Conservation (phyloP, 208 protist genomes). For the Acanthamoeba sp. region DNA sequence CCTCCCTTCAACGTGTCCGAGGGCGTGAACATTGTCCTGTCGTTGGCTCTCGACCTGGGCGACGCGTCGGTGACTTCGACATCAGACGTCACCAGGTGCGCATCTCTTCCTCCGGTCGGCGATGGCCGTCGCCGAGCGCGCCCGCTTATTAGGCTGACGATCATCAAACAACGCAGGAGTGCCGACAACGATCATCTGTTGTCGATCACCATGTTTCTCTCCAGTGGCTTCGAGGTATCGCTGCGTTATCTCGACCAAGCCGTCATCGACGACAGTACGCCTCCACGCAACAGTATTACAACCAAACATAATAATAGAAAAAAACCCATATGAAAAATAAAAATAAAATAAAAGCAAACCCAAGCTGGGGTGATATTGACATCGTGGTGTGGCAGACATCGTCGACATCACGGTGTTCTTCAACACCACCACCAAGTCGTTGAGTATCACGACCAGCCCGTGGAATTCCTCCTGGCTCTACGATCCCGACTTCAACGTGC, state of each 20-base stretch:
- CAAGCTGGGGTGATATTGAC: too few species aligned
- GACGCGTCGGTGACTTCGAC: neutral
- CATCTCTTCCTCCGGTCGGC: too few species aligned
- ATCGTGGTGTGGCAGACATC: neutral
- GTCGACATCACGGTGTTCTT: neutral
- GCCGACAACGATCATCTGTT: neutral
- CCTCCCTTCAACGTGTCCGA: neutral
- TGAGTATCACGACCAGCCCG: neutral
- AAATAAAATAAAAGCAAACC: too few species aligned
- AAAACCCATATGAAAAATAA: too few species aligned
- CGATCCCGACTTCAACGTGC: conserved; percentile 1
- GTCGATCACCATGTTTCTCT: neutral
- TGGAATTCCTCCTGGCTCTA: neutral
- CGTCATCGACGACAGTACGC: neutral
- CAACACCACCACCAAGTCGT: neutral
- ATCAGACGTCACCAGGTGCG: neutral
- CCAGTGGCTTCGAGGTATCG: neutral
- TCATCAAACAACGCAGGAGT: neutral
- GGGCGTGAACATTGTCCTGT: neutral
- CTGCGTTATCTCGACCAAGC: conserved; percentile 7
- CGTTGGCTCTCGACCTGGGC: neutral
- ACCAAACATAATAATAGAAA: too few species aligned
- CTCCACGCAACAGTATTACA: too few species aligned
- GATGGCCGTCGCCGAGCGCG: too few species aligned
- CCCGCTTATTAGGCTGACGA: too few species aligned